A percentile compares a stretch with the other conserved stretches of the same genome.
Evolutionary conservation across 257 asterid species (phyloP).

Genomic region (Petrea volubilis): DNA sequence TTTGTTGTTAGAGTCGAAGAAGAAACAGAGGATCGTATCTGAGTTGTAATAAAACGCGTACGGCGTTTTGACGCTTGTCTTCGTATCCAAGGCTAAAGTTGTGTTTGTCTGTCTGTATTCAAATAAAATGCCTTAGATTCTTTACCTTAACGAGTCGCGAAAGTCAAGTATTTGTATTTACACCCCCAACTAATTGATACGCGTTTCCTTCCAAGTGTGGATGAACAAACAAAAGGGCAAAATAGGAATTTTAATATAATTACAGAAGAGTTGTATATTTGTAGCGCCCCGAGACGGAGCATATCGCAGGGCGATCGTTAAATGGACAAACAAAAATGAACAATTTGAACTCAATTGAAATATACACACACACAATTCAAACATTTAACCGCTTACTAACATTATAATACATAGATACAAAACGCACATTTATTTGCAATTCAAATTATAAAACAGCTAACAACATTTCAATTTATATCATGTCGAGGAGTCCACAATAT

Average conservation of each 20-base stretch:
- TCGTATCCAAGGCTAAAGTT: not conserved
- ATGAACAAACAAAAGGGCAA: not conserved
- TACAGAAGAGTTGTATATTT: no score
- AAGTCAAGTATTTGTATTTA: conserved; percentile 22
- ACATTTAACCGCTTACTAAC: no score
- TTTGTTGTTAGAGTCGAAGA: not conserved
- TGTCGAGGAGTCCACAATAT: no score
- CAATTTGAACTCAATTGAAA: no score
- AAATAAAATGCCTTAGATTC: not conserved
- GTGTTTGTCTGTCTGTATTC: not conserved
- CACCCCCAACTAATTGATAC: not conserved
- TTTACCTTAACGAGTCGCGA: conserved; percentile 4
- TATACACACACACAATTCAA: no score
- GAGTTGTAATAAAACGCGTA: conserved; percentile 15
- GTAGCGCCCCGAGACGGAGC: no score
- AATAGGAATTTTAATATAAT: not conserved
- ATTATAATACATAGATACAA: no score
- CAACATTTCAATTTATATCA: no score
- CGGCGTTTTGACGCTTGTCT: conserved; percentile 7
- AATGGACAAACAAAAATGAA: no score
- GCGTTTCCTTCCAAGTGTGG: conserved; percentile 20
- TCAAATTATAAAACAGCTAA: no score
- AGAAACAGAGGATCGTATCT: not conserved
- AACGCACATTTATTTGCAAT: no score
- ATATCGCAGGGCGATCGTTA: no score